Evolutionary conservation across 192 early-diverging fungal genomes (phyloP).

Genomic region (Neocallimastix lanati): DNA sequence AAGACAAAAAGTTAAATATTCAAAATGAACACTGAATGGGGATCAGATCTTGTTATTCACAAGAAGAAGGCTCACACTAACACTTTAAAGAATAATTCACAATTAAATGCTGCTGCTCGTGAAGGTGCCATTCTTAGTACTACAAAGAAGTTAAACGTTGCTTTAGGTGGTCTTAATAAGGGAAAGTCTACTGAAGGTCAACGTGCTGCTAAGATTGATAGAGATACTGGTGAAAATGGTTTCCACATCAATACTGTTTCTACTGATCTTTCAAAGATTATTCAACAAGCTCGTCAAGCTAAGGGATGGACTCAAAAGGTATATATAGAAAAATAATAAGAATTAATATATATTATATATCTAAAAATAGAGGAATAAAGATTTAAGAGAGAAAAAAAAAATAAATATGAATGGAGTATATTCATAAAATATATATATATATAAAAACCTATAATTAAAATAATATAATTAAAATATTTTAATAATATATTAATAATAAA

Average conservation of each 20-base stretch:
- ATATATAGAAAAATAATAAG: conserved; percentile 27
- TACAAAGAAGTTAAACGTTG: conserved; percentile 44
- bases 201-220: conserved; percentile 68
- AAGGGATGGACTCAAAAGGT: conserved; percentile 76
- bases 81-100: conserved; percentile 32
- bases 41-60: conserved; percentile 55
- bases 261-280: conserved; percentile 57
- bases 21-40: conserved; percentile 49
- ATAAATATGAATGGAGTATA: too few relatives aligned
- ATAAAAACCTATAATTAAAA: too few relatives aligned
- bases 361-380: too few relatives aligned
- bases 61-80: conserved; percentile 37
- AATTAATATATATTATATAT: too few relatives aligned
- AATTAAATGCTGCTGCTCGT: conserved; percentile 59
- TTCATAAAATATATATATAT: too few relatives aligned
- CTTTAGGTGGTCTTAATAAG: too few relatives aligned
- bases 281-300: conserved; percentile 57
- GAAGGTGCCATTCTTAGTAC: conserved; percentile 46
- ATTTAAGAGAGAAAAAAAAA: too few relatives aligned
- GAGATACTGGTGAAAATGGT: conserved; percentile 44
- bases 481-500: too few relatives aligned
- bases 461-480: too few relatives aligned
- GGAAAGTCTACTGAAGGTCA: conserved; percentile 45
- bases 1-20: too few relatives aligned
- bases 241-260: conserved; percentile 36